Evolutionary conservation across 805 yeast genomes (phyloP), one percentile per base, ranked within the genome.

Genomic region (Ogataea glucozyma): DNA sequence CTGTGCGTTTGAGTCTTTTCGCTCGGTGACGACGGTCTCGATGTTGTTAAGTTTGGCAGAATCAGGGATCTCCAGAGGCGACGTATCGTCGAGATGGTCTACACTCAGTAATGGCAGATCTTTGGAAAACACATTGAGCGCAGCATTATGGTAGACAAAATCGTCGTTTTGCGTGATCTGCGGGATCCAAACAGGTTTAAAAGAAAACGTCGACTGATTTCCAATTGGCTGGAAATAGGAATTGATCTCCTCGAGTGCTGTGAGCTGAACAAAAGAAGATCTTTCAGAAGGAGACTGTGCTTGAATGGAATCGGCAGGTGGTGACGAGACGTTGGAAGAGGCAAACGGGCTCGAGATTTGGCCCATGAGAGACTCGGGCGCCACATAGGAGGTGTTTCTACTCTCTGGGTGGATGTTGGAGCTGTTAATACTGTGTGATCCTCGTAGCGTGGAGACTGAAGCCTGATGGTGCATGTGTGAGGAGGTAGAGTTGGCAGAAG

Each of bases 171-270:
- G 67, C 1, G 83, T 75, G n/a, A 75, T 64, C 36, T 75, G 72
- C 0, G 88, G 85, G 0, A 81, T 60, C 90, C 91, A 85, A 12
- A 75, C 60, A 0, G 79, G 76, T 3, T 56, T 47, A 43, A 64
- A 64, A 35, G 55, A 54, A 38, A 62, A 59, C 12, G 48, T 44
- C 1, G 63, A 59, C 32, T 60, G 57, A 4, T 51, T 18, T 3
- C 58, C 33, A 14, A 41, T 20, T 6, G 58, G 54, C 34, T 52
- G 46, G 46, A 58, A 61, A 31, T 54, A 57, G 2, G 62, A 47
- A 14, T 45, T 47, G 17, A 61, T 55, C 38, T 61, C 65, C 19
- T 58, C 62, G 9, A 48, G 36, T 2, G 59, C 40, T 3, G 63
- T 52, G 12, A 60, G 26, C 33, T 54, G 52, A 8, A 56, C 26